Percentiles rank a stretch among this genome's conserved stretches.
Evolutionary conservation across 768 basidiomycete genomes (phyloP).

Genomic region (Crucibulum laeve): DNA sequence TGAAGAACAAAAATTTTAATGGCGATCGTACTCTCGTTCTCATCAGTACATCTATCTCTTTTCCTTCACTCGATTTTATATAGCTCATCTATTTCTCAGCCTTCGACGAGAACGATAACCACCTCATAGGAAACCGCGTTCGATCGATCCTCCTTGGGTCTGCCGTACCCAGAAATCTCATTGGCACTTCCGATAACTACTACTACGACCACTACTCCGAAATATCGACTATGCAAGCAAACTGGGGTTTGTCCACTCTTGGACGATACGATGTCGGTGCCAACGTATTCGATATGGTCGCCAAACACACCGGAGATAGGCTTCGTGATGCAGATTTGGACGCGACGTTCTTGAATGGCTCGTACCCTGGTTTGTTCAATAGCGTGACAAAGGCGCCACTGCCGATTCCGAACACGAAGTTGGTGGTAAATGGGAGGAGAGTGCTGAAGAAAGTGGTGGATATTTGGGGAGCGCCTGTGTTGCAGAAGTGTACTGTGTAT

Average conservation of each 20-base stretch:
- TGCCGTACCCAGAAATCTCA: constrained; percentile 35
- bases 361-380: constrained; percentile 24
- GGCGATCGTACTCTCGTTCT: constrained; percentile 49
- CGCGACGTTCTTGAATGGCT: constrained; percentile 15
- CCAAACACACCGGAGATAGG: constrained; percentile 37
- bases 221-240: constrained; percentile 51
- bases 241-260: constrained; percentile 59
- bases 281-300: constrained; percentile 54
- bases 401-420: constrained; percentile 18
- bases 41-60: constrained; percentile 25
- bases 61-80: neutral
- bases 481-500: constrained; percentile 20
- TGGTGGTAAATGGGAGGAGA: constrained; percentile 18
- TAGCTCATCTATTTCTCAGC: constrained; percentile 14
- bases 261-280: constrained; percentile 54
- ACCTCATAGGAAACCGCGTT: constrained; percentile 41
- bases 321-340: constrained; percentile 11
- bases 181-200: constrained; percentile 42
- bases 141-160: constrained; percentile 36
- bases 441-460: constrained; percentile 17
- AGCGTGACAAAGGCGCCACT: constrained; percentile 6
- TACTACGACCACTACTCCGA: constrained; percentile 62
- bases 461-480: constrained; percentile 16
- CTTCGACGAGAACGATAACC: constrained; percentile 52
- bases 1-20: constrained; percentile 50